Conservation (phyloP, 306 rosid genomes). For the Luffa aegyptiaca region DNA sequence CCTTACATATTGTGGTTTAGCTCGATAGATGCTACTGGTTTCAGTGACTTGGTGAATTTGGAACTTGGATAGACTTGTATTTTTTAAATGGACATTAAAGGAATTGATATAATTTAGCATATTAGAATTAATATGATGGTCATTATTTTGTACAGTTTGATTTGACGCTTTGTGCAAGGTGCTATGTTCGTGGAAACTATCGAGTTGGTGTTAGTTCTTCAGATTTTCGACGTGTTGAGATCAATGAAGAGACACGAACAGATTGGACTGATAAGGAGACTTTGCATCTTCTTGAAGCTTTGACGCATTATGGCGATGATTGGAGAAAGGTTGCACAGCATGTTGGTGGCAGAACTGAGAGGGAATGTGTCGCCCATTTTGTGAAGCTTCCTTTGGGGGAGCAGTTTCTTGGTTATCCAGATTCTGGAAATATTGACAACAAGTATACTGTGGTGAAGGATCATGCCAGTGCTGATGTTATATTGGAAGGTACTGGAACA, state of each 20-base stretch:
- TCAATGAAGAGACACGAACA: constrained; percentile 54
- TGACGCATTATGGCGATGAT: constrained; percentile 77
- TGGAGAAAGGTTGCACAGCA: constrained; percentile 89
- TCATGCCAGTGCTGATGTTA: constrained; percentile 26
- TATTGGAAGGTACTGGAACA: constrained; percentile 22
- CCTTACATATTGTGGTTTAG: background rate
- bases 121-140: background rate
- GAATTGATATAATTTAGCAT: background rate
- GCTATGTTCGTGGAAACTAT: constrained; percentile 91
- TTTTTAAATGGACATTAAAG: background rate
- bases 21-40: background rate
- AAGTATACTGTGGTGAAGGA: constrained; percentile 15
- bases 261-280: constrained; percentile 84
- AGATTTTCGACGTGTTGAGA: constrained; percentile 88
- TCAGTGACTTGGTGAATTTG: background rate
- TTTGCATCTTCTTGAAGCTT: constrained; percentile 64
- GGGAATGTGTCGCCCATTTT: constrained; percentile 75
- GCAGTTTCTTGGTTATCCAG: constrained; percentile 34
- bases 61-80: background rate
- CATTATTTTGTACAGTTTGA: constrained; percentile 34
- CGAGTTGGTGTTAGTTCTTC: constrained; percentile 68
- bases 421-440: constrained; percentile 17
- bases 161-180: constrained; percentile 88
- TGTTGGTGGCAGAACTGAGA: constrained; percentile 80
- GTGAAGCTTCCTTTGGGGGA: constrained; percentile 80